phyloP scores from a whole-genome alignment of 495 filamentous ascomycete species.

The Delitschia confertaspora region DNA sequence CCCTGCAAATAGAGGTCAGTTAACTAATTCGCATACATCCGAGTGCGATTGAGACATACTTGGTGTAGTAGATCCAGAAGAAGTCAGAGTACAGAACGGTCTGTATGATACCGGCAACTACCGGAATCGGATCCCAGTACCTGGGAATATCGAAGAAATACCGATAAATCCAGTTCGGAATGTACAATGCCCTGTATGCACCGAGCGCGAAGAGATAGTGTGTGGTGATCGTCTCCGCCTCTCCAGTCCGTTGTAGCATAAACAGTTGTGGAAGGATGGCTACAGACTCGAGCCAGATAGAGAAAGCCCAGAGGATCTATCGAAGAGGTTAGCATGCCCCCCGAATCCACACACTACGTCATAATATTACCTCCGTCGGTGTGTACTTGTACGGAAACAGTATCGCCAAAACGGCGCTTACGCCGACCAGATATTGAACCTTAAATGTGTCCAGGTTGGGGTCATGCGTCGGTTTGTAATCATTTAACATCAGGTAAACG shows the following conservation, averaged over 20 bases:
- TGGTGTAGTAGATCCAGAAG: constrained; percentile 98
- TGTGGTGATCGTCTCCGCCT: constrained; percentile 95
- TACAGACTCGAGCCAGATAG: constrained; percentile 93
- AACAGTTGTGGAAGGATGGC: constrained; percentile 96
- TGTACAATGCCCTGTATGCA: constrained; percentile 84
- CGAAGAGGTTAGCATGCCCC: constrained; percentile 17
- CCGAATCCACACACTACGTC: neutral
- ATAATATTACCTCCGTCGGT: constrained; percentile 44
- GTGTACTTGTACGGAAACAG: constrained; percentile 79
- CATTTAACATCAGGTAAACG: constrained; percentile 91
- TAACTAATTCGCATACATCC: neutral
- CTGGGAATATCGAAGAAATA: constrained; percentile 56
- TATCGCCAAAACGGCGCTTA: constrained; percentile 66
- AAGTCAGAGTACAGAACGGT: constrained; percentile 96
- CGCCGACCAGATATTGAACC: constrained; percentile 80
- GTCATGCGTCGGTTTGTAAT: constrained; percentile 93
- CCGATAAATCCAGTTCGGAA: constrained; percentile 94
- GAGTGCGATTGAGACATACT: constrained; percentile 43
- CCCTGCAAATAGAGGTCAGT: constrained; percentile 12
- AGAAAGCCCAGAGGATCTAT: constrained; percentile 93
- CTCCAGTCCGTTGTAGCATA: constrained; percentile 93
- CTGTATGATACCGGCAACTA: constrained; percentile 81
- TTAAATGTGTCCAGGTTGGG: constrained; percentile 94
- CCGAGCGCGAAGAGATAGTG: constrained; percentile 98
- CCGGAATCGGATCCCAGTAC: constrained; percentile 71